Evolutionary conservation across 108 stramenopile species (phyloP), one percentile per base, ranked within the genome.

Genomic region (Cyclotella baltica): DNA sequence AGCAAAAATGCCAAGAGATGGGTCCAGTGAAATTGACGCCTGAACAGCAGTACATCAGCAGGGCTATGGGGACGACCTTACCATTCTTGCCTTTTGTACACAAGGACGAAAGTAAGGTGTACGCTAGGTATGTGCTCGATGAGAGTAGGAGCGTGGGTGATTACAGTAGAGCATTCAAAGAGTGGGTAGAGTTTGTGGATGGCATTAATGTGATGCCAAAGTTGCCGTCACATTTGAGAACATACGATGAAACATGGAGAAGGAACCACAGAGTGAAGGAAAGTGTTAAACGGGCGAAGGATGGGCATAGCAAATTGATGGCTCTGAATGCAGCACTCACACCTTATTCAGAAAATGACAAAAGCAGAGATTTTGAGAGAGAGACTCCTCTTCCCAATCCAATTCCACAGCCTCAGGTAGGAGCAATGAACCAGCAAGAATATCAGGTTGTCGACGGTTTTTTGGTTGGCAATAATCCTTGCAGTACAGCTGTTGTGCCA

Each of bases 131-230:
- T 64, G 63, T 64, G 20, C 28, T 64, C 3, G 63, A 64, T 10
- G 23, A 18, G 4, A 46, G 46, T 2, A 22, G n/a, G 6, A 4
- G 13, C 13, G 40, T 18, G 4, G 3, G 10, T 23, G 40, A 40
- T 43, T 40, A 46, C 13, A 28, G 46, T 15, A 2, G 20, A 5
- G 20, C 43, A 27, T 3, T 40, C 1, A 27, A 27, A 27, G 22
- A 23, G 3, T 69, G 50, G 68, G 1, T 16, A 2, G 53, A 52
- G 5, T 55, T 16, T 55, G 68, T 69, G 11, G 68, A 69, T 69
- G 68, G 68, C 0, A 23, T 31, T 16, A 47, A 69, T 47, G 18
- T 69, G 1, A 52, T 69, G 50, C 68, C 68, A 29, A 69, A 69
- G 29, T 16, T 69, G 1, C 68, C 68, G 20, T 40, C 27, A 20